Conservation (phyloP, 2,329 filamentous ascomycete species). For the Cordyceps tenuipes region DNA sequence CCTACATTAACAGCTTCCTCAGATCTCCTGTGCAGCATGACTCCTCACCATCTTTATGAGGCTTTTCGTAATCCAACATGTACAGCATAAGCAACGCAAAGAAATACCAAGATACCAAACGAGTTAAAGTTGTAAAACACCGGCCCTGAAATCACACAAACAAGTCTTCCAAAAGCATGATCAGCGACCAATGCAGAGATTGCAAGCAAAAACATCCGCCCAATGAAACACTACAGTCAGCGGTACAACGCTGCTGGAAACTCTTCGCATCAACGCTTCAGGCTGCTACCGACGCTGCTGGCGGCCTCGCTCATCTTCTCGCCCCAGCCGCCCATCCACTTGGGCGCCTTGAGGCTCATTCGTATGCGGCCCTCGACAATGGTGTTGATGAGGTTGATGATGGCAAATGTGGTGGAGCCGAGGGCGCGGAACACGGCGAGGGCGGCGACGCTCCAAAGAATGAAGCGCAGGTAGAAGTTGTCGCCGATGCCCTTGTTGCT, state of each 20-base stretch:
- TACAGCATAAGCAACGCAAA: not conserved
- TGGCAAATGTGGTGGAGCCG: constrained; percentile 69
- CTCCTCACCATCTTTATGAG: not conserved
- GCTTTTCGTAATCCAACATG: not conserved
- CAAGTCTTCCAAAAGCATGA: constrained; percentile 6
- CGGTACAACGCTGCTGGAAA: no score
- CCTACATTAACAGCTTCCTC: constrained; percentile 1
- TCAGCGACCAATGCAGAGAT: not conserved
- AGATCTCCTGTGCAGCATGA: not conserved
- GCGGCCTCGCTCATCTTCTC: constrained; percentile 39
- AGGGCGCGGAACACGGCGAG: constrained; percentile 83
- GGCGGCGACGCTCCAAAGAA: constrained; percentile 83
- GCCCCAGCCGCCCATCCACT: constrained; percentile 38
- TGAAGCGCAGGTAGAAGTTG: constrained; percentile 88
- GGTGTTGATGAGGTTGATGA: constrained; percentile 77
- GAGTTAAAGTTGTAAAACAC: no score
- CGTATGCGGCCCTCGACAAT: constrained; percentile 76
- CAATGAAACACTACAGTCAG: not conserved
- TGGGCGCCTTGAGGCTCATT: constrained; percentile 46
- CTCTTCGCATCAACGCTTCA: constrained; percentile 13
- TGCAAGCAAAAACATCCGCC: not conserved
- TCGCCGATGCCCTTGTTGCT: constrained; percentile 59
- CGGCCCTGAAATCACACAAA: constrained; percentile 1
- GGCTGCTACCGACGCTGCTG: constrained; percentile 40
- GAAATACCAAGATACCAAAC: constrained; percentile 8